These are phyloP conservation scores for Macaranga tanarius DNA, from an alignment of 441 rosid species.

Conservation along the genomic window DNA sequence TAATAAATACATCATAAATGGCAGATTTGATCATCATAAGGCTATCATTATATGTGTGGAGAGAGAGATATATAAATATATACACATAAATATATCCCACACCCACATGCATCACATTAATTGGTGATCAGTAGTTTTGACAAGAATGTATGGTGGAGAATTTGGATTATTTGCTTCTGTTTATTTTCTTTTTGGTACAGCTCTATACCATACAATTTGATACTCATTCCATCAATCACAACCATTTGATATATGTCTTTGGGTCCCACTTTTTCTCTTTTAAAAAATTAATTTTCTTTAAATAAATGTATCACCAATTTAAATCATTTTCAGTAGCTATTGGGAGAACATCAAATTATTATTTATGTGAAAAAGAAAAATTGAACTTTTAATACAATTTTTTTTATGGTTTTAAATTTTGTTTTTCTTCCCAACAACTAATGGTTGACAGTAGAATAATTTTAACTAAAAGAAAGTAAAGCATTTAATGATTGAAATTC, in stretches of 20 bases:
- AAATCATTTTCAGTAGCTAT: too few species aligned
- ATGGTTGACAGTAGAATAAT: background rate
- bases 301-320: background rate
- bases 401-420: background rate
- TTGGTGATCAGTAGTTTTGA: conserved; percentile 21
- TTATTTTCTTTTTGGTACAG: background rate
- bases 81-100: background rate
- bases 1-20: background rate
- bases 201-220: conserved; percentile 14
- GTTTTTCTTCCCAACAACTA: background rate
- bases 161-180: conserved; percentile 9
- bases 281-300: background rate
- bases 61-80: background rate
- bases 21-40: background rate
- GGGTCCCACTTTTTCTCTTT: conserved; percentile 5
- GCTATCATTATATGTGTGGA: background rate
- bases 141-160: conserved; percentile 30
- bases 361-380: too few species aligned
- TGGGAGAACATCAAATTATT: too few species aligned
- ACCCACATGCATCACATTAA: conserved; percentile 18
- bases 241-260: background rate
- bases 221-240: conserved; percentile 15
- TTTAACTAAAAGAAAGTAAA: background rate
- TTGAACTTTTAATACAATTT: too few species aligned
- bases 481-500: background rate